Evolutionary conservation across 192 early-diverging fungal genomes (phyloP).

Genomic region (Entrophospora sp.): DNA sequence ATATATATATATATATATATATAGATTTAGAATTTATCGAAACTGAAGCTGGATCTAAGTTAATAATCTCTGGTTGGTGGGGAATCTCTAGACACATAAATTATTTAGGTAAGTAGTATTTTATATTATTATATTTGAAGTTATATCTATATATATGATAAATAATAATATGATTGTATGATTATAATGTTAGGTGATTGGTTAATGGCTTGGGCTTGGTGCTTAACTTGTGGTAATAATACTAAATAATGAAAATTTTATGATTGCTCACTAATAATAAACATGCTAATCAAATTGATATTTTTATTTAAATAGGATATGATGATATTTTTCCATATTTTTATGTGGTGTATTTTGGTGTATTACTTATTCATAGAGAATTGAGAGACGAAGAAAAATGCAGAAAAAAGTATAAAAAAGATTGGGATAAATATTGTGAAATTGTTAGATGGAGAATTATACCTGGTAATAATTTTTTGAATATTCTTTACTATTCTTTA

Average conservation of each 20-base stretch:
- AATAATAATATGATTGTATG: background rate
- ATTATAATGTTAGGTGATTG: constrained; percentile 67
- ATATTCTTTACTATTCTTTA: too few relatives aligned
- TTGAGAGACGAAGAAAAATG: constrained; percentile 87
- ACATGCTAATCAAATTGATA: background rate
- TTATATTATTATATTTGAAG: background rate
- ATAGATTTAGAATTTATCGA: constrained; percentile 75
- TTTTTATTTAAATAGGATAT: constrained; percentile 40
- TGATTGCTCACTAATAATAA: background rate
- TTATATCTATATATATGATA: background rate
- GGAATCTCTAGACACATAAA: constrained; percentile 90
- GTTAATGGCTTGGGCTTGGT: constrained; percentile 86
- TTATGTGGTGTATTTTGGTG: constrained; percentile 86
- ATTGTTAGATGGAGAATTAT: constrained; percentile 79
- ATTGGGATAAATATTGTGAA: constrained; percentile 83
- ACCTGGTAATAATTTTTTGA: constrained; percentile 48
- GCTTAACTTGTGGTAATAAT: constrained; percentile 60
- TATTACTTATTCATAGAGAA: constrained; percentile 84
- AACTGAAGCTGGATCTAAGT: constrained; percentile 69
- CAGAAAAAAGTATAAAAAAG: constrained; percentile 83
- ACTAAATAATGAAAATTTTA: background rate
- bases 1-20: too few relatives aligned
- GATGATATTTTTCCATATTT: constrained; percentile 80
- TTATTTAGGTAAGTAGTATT: constrained; percentile 52
- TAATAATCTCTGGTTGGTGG: constrained; percentile 92